Evolutionary conservation across 768 basidiomycete genomes (phyloP), one percentile per base, ranked within the genome.

Genomic region (Mycena galericulata): DNA sequence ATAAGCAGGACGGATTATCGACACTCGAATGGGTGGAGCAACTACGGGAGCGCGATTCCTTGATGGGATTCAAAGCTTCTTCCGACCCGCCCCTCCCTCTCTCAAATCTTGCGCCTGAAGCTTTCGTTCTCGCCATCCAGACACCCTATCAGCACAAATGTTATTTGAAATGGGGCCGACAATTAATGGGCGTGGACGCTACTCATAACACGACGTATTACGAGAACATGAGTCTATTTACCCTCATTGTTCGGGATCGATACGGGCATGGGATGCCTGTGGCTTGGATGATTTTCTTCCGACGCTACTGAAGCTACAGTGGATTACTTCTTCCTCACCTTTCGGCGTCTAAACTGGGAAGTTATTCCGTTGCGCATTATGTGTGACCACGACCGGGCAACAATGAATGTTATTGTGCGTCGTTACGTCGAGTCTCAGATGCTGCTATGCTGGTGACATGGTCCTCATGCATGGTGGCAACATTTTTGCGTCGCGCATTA

Each of bases 371-470:
- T 50, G 18, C 47, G 56, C 0, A 49, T 65, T 22, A 65, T 65
- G 63, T 46, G 43, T 7, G 63, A 57, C 46, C 55, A 47, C 34
- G 63, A 65, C 36, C 26, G 46, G 17, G 45, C 63, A 0, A 24
- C 43, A n/a, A 69, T 69, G 45, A 59, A 59, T 12, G 55, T 47
- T 4, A 20, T 57, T 26, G 15, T 4, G 14, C 24, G 17, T 11
- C 45, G 34, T 17, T 69, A 45, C 50, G 17, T 30, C 29, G 34
- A 41, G 17, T 58, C 62, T 3, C 27, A 50, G 26, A 14, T 69
- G 20, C 24, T 57, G 6, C n/a, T 68, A 24, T 68, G 67, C 61
- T 72, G 71, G 71, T 70, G 71, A 68, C 71, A 72, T 43, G 71
- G 70, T 18, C 68, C 70, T 18, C 71, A 70, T 43, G 71, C 71